Base-by-base conservation (phyloP, 2,329 filamentous ascomycete species). In the Apiospora pterosperma region DNA sequence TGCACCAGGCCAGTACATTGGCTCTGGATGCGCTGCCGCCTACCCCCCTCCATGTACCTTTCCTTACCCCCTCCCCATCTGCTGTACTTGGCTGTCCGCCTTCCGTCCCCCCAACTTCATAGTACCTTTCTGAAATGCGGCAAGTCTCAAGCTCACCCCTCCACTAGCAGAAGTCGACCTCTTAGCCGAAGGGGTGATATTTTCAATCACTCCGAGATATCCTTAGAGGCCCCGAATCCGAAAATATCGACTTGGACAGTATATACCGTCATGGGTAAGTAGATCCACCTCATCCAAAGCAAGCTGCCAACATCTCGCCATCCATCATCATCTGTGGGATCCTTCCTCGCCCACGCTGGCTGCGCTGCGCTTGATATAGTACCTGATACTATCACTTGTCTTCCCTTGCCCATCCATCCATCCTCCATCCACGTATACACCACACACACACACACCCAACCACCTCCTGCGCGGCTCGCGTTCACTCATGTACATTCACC, bases 401-500 rank as follows among this genome's bases (percentile, higher is more conserved):
- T 41, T n/a, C 21, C 34, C 38, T 31, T 39, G 38, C 38, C 59
- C 59, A 60, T 25, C 59, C 58, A 39, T 60, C 34, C 59, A 60
- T 41, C 38, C 59, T 41, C 59, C n/a, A 31, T 60, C 48, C 48
- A 55, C 28, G 28, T 7, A 55, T 12, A 55, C 48, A 55, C 48
- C 48, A 55, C 48, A 52, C 44, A 41, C 48, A 55, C 48, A 52
- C 44, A 41, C 59, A 14, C 38, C 52, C 52, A 31, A 41, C 36
- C 61, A 44, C 31, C 61, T 52, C 31, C 28, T 52, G 61, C 28
- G 52, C 64, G n/a, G 62, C 62, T 59, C 48, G 63, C 39, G 61
- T 62, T 65, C 39, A 65, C 64, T 62, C 60, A 36, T 44, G 25
- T 62, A 62, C 60, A 48, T 62, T 36, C 60, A 23, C 25, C 28